A percentile compares a stretch with the other conserved stretches of the same genome.
These are phyloP conservation scores for Drechslera avenae DNA, from an alignment of 2,329 filamentous ascomycete genomes.

Conservation along the genomic window DNA sequence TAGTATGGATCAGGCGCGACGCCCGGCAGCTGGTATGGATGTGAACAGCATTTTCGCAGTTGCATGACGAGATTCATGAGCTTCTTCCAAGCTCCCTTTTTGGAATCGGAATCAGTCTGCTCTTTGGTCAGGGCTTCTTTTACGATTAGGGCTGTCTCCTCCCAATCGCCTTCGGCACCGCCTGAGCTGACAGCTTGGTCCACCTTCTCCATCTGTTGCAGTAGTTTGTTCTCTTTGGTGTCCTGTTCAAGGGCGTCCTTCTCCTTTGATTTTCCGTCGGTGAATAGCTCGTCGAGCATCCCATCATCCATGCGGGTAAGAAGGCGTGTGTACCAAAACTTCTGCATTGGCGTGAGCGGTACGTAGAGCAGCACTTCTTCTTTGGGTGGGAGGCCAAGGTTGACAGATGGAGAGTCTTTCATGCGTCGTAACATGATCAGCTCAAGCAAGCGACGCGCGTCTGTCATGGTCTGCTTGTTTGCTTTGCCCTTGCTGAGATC, in stretches of 20 bases:
- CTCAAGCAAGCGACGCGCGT: constrained; percentile 59
- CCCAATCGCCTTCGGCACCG: constrained; percentile 47
- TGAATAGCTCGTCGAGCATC: constrained; percentile 60
- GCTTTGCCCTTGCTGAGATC: constrained; percentile 61
- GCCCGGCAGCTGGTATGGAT: constrained; percentile 58
- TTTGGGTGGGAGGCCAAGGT: constrained; percentile 62
- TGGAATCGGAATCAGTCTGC: constrained; percentile 35
- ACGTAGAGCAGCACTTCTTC: constrained; percentile 63
- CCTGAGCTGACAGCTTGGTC: constrained; percentile 33
- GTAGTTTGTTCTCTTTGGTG: constrained; percentile 43
- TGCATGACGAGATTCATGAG: constrained; percentile 63
- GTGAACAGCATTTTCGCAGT: constrained; percentile 60
- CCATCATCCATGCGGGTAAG: constrained; percentile 60
- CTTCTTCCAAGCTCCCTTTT: constrained; percentile 53
- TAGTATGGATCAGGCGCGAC: constrained; percentile 55
- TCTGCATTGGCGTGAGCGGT: constrained; percentile 63
- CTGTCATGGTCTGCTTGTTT: constrained; percentile 59
- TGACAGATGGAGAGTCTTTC: constrained; percentile 61
- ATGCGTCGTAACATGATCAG: constrained; percentile 64
- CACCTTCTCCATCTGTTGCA: constrained; percentile 42
- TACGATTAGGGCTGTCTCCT: constrained; percentile 91
- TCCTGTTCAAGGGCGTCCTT: constrained; percentile 47
- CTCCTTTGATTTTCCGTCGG: constrained; percentile 54
- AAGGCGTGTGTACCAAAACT: constrained; percentile 63
- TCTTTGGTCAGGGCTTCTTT: constrained; percentile 73